phyloP scores from a whole-genome alignment of 78 protist genomes.

The Dictyostelium purpureum region DNA sequence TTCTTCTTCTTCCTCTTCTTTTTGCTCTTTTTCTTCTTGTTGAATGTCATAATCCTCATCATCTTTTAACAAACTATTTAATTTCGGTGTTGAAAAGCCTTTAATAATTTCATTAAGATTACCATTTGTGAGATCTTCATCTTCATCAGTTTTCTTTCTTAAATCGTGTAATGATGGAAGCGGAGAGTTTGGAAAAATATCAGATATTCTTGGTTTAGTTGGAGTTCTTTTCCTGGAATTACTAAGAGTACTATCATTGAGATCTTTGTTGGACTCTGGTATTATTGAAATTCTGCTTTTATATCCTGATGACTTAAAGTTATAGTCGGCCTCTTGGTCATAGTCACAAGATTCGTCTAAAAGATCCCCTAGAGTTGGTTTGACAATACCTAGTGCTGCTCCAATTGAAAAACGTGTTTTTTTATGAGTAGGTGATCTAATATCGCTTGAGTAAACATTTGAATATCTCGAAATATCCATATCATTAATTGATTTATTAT shows the following conservation, averaged over 20 bases:
- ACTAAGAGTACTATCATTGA: background rate
- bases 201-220: background rate
- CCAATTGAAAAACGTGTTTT: background rate
- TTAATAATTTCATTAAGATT: conserved; percentile 36
- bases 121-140: conserved; percentile 54
- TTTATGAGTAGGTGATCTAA: conserved; percentile 26
- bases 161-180: conserved; percentile 35
- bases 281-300: background rate
- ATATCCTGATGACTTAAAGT: background rate
- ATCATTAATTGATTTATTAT: background rate
- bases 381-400: background rate
- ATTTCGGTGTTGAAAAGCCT: background rate
- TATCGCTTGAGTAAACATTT: background rate
- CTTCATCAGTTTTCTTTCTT: background rate
- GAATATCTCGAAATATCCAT: conserved; percentile 18
- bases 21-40: background rate
- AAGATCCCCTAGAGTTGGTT: background rate
- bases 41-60: background rate
- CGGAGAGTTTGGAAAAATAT: background rate
- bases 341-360: background rate
- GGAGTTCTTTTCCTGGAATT: too few relatives aligned
- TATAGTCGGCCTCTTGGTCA: background rate
- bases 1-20: background rate
- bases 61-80: background rate
- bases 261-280: background rate